phyloP scores from a whole-genome alignment of 2,329 filamentous ascomycete genomes.

The Trichophyton schoenleinii region DNA sequence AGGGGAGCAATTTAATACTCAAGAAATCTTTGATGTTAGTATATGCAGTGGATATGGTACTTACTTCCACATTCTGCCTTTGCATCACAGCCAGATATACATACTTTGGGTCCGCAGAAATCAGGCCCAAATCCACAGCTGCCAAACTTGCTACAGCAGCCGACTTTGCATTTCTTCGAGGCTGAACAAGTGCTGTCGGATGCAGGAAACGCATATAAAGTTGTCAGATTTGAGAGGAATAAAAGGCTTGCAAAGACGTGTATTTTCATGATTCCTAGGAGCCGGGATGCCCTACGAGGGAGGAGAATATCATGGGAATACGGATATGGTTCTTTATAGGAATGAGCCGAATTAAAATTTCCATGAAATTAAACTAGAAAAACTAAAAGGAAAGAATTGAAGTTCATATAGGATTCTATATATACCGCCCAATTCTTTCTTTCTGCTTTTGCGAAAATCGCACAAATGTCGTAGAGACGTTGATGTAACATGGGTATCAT shows the following conservation, averaged over 20 bases:
- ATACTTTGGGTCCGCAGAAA: not conserved
- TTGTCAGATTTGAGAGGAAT: not conserved
- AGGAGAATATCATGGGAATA: not conserved
- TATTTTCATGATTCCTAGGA: not conserved
- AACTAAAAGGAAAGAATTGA: too few species aligned
- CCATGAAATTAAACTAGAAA: too few species aligned
- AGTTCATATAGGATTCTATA: too few species aligned
- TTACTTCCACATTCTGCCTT: slow-evolving; percentile 24
- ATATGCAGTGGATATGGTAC: not conserved
- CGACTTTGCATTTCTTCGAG: not conserved
- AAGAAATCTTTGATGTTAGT: too few species aligned
- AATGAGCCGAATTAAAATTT: not conserved
- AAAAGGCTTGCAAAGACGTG: not conserved
- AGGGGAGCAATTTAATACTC: too few species aligned
- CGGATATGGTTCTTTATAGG: not conserved
- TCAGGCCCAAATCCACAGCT: slow-evolving; percentile 2
- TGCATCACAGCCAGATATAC: slow-evolving; percentile 15
- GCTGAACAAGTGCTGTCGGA: not conserved
- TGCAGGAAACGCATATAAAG: not conserved
- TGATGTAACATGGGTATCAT: too few species aligned
- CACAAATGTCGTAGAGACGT: too few species aligned
- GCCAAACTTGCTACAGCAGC: slow-evolving; percentile 1
- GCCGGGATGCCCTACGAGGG: not conserved
- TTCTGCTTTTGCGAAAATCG: too few species aligned
- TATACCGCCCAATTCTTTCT: too few species aligned